These are phyloP conservation scores for Sphaerulina vaccinii DNA, from an alignment of 2,329 filamentous ascomycete species.

Conservation along the genomic window DNA sequence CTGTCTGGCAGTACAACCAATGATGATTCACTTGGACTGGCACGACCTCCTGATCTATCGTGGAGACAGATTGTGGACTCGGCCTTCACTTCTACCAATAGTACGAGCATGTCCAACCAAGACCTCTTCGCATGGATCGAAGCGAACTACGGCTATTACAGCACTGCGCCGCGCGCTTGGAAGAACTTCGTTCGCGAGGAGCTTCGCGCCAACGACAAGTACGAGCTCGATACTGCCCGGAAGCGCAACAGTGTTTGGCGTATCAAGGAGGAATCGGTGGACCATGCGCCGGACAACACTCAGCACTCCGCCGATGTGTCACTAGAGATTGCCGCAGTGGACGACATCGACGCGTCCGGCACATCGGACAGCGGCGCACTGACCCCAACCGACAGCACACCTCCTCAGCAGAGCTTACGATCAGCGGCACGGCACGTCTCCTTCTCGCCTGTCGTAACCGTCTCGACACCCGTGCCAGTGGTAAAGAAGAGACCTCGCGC, in stretches of 20 bases:
- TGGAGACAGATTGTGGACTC: constrained; percentile 6
- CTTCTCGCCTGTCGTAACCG: constrained; percentile 13
- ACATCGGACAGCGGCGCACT: background rate
- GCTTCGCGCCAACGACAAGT: constrained; percentile 5
- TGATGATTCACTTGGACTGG: background rate
- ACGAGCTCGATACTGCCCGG: constrained; percentile 6
- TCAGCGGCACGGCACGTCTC: constrained; percentile 15
- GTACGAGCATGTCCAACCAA: constrained; percentile 1
- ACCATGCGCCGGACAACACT: background rate
- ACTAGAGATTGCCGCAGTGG: background rate
- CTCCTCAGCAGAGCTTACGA: background rate
- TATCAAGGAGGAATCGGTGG: background rate
- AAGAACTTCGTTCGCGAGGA: constrained; percentile 10
- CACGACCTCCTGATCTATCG: constrained; percentile 6
- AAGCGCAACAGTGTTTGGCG: constrained; percentile 8
- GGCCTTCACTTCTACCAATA: constrained; percentile 5
- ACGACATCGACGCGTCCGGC: background rate
- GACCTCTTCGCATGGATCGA: constrained; percentile 12
- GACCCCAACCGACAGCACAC: background rate
- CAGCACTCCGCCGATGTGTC: background rate
- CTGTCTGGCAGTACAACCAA: background rate
- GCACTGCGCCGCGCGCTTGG: constrained; percentile 6
- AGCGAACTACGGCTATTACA: constrained; percentile 10
- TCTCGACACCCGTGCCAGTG: constrained; percentile 6
- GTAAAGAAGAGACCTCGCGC: background rate